Percentiles rank a stretch among this genome's conserved stretches.
phyloP scores from a whole-genome alignment of 305 asterid genomes.

The Solanum hybrid region DNA sequence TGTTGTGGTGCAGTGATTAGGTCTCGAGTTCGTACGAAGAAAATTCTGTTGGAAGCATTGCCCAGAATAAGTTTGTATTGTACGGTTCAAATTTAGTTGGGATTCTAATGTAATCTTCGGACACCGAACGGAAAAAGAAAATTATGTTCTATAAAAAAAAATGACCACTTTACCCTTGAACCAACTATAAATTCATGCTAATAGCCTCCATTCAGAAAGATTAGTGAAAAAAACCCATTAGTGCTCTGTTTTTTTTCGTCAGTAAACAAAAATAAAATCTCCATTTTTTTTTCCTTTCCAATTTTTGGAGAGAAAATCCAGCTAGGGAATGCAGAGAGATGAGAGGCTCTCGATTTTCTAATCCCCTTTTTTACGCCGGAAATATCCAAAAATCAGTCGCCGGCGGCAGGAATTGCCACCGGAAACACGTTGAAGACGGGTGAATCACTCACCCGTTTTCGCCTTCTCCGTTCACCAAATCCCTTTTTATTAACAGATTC shows the following conservation, averaged over 20 bases:
- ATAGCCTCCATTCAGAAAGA: neutral
- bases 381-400: slow-evolving; percentile 37
- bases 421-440: slow-evolving; percentile 94
- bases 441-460: slow-evolving; percentile 16
- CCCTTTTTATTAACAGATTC: neutral
- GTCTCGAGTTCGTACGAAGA: too few relatives aligned
- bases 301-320: neutral
- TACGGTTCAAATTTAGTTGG: fast-evolving
- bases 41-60: too few relatives aligned
- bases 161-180: neutral
- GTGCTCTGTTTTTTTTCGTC: neutral
- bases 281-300: neutral
- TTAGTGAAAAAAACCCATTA: neutral
- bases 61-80: too few relatives aligned
- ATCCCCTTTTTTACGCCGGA: slow-evolving; percentile 41
- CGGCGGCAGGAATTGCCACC: slow-evolving; percentile 87
- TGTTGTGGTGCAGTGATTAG: too few relatives aligned
- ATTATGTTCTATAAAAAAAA: neutral
- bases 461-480: neutral
- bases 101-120: too few relatives aligned
- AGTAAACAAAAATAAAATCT: neutral
- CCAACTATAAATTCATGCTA: neutral
- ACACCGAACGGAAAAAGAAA: fast-evolving
- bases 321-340: slow-evolving; percentile 96
- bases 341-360: slow-evolving; percentile 44